phyloP scores from a whole-genome alignment of 768 basidiomycete genomes.

The Lepiota brunneoincarnata region DNA sequence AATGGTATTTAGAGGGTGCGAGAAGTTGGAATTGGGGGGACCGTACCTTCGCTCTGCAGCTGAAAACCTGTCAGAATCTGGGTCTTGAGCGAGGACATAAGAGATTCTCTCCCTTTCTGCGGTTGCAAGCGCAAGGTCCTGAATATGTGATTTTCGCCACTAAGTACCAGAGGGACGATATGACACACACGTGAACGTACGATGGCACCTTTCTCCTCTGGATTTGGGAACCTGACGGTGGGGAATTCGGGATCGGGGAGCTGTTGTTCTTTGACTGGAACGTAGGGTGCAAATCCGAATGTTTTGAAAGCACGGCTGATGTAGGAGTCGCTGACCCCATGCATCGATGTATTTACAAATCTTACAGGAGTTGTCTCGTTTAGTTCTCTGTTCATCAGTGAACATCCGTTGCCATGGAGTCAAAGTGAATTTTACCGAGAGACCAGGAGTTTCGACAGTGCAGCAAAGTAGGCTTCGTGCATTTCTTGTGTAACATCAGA shows the following conservation, averaged over 20 bases:
- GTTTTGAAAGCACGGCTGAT: slow-evolving; percentile 52
- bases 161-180: background rate
- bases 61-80: slow-evolving; percentile 81
- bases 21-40: too few species aligned
- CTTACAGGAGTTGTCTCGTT: slow-evolving; percentile 40
- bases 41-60: slow-evolving; percentile 70
- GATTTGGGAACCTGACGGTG: slow-evolving; percentile 84
- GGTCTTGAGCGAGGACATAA: slow-evolving; percentile 87
- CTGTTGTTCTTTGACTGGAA: slow-evolving; percentile 64
- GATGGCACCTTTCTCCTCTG: slow-evolving; percentile 78
- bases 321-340: slow-evolving; percentile 79
- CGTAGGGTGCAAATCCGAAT: slow-evolving; percentile 58
- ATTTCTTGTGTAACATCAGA: slow-evolving; percentile 59
- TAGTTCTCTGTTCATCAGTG: slow-evolving; percentile 22
- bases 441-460: slow-evolving; percentile 28
- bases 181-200: slow-evolving; percentile 14
- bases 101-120: slow-evolving; percentile 50
- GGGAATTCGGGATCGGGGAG: slow-evolving; percentile 82
- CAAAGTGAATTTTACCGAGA: slow-evolving; percentile 20
- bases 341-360: slow-evolving; percentile 90
- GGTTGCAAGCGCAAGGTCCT: slow-evolving; percentile 71
- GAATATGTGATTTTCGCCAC: slow-evolving; percentile 3
- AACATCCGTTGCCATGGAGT: background rate
- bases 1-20: slow-evolving; percentile 2
- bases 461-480: slow-evolving; percentile 54